Evolutionary conservation across 257 asterid genomes (phyloP).

Genomic region (Plantago major): DNA sequence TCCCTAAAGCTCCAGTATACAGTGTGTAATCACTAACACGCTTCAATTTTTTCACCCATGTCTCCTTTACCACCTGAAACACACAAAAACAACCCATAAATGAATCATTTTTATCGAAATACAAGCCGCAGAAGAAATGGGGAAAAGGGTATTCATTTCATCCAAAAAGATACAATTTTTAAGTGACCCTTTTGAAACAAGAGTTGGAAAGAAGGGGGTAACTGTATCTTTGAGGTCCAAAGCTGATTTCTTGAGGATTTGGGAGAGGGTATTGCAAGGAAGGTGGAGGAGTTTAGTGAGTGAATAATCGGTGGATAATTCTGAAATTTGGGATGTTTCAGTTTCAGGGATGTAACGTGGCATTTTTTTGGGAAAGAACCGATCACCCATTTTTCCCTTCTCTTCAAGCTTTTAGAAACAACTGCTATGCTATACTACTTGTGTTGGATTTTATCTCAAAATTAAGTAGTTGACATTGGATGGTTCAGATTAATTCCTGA

Average conservation of each 20-base stretch:
- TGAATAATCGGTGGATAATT: slow-evolving; percentile 31
- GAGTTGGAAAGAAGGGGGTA: neutral
- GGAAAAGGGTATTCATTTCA: slow-evolving; percentile 7
- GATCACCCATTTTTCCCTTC: slow-evolving; percentile 47
- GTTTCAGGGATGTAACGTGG: slow-evolving; percentile 48
- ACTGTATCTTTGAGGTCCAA: slow-evolving; percentile 53
- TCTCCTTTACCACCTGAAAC: slow-evolving; percentile 68
- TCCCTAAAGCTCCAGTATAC: slow-evolving; percentile 78
- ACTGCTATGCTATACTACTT: neutral
- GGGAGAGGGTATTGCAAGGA: slow-evolving; percentile 41
- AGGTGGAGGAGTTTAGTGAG: slow-evolving; percentile 53
- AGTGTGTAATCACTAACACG: slow-evolving; percentile 52
- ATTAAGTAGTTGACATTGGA: no score
- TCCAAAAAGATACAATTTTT: no score
- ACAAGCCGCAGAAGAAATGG: neutral
- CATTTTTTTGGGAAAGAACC: slow-evolving; percentile 67
- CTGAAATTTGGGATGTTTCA: slow-evolving; percentile 20
- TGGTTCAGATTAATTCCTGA: no score
- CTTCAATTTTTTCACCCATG: slow-evolving; percentile 50
- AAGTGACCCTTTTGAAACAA: neutral
- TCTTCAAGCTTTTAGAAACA: neutral
- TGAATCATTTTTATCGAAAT: neutral
- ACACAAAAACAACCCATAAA: slow-evolving; percentile 18
- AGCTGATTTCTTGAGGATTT: slow-evolving; percentile 48
- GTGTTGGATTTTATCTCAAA: no score